Evolutionary conservation across 306 rosid genomes (phyloP), one percentile per base, ranked within the genome.

Genomic region (Cucurbita moschata): DNA sequence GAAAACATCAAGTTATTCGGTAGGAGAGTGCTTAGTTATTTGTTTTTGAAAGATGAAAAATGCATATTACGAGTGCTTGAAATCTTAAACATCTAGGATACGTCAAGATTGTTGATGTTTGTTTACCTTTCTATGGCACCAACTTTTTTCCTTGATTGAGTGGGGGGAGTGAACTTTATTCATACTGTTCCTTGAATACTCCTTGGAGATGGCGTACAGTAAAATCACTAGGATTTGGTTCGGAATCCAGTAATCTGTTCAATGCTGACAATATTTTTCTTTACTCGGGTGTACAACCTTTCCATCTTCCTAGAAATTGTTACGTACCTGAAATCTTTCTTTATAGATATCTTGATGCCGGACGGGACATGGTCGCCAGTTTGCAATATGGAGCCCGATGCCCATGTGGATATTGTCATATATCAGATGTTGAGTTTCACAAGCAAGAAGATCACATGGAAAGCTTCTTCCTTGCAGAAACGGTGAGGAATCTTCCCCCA

Each of bases 371-470:
- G 89, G 85, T 93, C 76, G 79, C 97, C 60, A 93, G 98, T 84
- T 83, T 93, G 81, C 98, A 93, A 83, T 82, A 88, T 78, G 89
- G 97, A 62, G 81, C 98, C 35, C 92, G 90, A 79, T 90, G 98
- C 76, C 75, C 97, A 66, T 93, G 98, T 76, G 98, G 98, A 82
- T 90, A 85, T 77, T 93, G 98, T 82, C 98, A 88, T 83, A 90
- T 93, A 77, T 83, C 98, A 75, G 98, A 93, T 79, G 98, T 93
- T 44, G 98, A 93, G 86, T 64, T 78, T 75, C 98, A 93, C 84
- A 83, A 77, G 75, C 92, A 93, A 78, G 97, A 93, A 82, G 98
- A 93, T 75, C 96, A 93, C 82, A 93, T 93, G 98, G 98, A 93
- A 82, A 93, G 98, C 84, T 93, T 93, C 83, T 93, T 93, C 82